Base-by-base conservation (phyloP, 1,284 basidiomycete genomes). In the Cutaneotrichosporon curvatum region DNA sequence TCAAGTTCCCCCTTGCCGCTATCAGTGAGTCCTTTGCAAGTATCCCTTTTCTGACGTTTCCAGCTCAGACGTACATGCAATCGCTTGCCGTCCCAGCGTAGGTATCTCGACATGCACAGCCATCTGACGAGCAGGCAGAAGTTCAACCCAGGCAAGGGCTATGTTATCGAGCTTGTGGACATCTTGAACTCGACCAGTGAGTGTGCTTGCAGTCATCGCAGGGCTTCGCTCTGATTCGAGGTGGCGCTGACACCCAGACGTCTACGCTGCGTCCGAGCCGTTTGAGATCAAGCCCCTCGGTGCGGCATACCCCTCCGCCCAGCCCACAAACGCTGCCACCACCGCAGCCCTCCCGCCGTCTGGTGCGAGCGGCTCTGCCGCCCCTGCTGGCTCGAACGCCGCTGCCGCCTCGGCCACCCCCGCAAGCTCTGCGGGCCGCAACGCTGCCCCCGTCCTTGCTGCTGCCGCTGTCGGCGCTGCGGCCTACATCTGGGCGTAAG, bases 251-350 rank as follows among this genome's bases (percentile, higher is more conserved):
- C 34, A 19, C 25, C 18, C 16, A 54, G 57, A 86, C 81, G 57
- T 85, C 51, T 84, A 78, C 59, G 80, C 81, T 19, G 62, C 68
- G 34, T 83, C 83, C 22, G 54, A 78, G 45, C 60, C 71, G 9
- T 87, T 87, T 68, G 79, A 82, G 63, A 78, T 87, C 71, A 82
- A 82, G 63, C 60, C 81, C 11, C 57, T 73, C 35, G 80, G 79
- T 74, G 7, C 37, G 20, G 12, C 16, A 4, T 10, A 38, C 23
- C 12, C 37, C 37, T 20, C 37, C 20, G 21, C 19, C 20, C 37
- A 20, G 37, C 37, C 21, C 37, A 22, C 37, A 36, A 14, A 30
- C 15, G 14, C 32, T 28, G 25, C 32, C 15, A 16, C 32, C 32
- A 34, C 32, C n/a, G 32, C 32, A n/a, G n/a, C n/a, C n/a, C n/a